Evolutionary conservation across 2,329 filamentous ascomycete species (phyloP).

Genomic region (Ascochyta clinopodiicola): DNA sequence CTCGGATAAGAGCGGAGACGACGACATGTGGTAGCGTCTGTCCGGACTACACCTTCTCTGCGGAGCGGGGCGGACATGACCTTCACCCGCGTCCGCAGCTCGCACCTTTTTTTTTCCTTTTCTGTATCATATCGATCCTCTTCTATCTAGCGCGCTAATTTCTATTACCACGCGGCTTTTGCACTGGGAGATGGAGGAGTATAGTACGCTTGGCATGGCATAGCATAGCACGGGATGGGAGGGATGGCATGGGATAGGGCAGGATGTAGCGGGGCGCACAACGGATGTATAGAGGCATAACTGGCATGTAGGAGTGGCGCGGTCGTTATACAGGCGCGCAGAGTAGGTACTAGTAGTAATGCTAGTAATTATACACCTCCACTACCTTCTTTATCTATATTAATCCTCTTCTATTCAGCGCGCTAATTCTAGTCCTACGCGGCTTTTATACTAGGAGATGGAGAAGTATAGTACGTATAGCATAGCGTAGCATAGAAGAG

Average conservation of each 20-base stretch:
- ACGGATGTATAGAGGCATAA: too few species aligned
- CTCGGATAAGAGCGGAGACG: conserved; percentile 40
- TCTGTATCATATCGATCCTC: conserved; percentile 9
- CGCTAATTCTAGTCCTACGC: too few species aligned
- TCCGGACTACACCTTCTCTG: not conserved
- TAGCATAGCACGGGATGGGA: too few species aligned
- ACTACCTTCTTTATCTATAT: too few species aligned
- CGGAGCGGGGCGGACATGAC: conserved; percentile 10
- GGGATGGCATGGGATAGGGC: too few species aligned
- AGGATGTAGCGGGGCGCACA: too few species aligned
- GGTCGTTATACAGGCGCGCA: too few species aligned
- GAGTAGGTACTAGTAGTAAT: too few species aligned
- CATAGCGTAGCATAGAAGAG: too few species aligned
- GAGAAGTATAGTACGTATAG: conserved; percentile 8
- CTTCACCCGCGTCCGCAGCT: not conserved
- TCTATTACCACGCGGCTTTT: conserved; percentile 9
- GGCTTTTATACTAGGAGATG: not conserved
- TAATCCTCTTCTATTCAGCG: too few species aligned
- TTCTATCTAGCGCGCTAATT: conserved; percentile 15
- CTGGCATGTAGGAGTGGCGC: too few species aligned
- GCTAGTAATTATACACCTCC: too few species aligned
- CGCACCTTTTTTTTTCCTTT: not conserved
- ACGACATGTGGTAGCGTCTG: conserved; percentile 48
- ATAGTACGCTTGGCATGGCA: conserved; percentile 1
- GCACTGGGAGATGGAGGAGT: conserved; percentile 1